Evolutionary conservation across 225 moss, liverwort and hornwort species (phyloP).

Genomic region (Sphagnum contortum): DNA sequence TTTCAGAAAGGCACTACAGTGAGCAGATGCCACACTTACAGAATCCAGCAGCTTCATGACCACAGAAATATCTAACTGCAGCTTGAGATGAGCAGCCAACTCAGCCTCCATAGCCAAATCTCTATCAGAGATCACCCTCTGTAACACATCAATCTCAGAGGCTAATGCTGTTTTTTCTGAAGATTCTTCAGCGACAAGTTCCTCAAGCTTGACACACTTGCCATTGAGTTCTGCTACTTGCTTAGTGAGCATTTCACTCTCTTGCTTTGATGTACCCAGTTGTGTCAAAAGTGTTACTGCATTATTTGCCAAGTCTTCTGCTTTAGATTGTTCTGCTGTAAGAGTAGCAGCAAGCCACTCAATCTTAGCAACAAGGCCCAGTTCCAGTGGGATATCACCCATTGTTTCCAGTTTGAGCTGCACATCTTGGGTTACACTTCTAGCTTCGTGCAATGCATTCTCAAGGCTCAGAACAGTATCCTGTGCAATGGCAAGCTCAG

Average conservation of each 20-base stretch:
- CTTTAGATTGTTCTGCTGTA: conserved; percentile 19
- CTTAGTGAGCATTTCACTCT: conserved; percentile 19
- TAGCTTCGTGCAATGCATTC: conserved; percentile 19
- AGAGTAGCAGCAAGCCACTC: conserved; percentile 22
- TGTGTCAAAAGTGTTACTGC: conserved; percentile 20
- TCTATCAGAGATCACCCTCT: conserved; percentile 8
- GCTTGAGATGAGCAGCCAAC: conserved; percentile 11
- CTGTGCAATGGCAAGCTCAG: conserved; percentile 22
- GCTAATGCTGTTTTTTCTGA: conserved; percentile 15
- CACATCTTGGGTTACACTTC: conserved; percentile 10
- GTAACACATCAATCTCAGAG: conserved; percentile 23
- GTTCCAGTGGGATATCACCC: conserved; percentile 7
- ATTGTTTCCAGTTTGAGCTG: conserved; percentile 26
- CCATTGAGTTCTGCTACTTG: conserved; percentile 15
- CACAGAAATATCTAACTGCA: conserved; percentile 16
- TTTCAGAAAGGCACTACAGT: too few species aligned
- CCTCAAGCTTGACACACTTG: conserved; percentile 14
- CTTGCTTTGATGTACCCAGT: conserved; percentile 16
- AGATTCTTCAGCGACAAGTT: conserved; percentile 11
- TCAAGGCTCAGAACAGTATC: conserved; percentile 12
- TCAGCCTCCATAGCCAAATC: conserved; percentile 21
- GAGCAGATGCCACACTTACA: conserved; percentile 10
- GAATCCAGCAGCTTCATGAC: conserved; percentile 21
- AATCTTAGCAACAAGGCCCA: conserved; percentile 13
- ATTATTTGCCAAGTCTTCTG: conserved; percentile 13